Conservation (phyloP, 176 grass and related monocot genomes). For the Phoenix dactylifera region DNA sequence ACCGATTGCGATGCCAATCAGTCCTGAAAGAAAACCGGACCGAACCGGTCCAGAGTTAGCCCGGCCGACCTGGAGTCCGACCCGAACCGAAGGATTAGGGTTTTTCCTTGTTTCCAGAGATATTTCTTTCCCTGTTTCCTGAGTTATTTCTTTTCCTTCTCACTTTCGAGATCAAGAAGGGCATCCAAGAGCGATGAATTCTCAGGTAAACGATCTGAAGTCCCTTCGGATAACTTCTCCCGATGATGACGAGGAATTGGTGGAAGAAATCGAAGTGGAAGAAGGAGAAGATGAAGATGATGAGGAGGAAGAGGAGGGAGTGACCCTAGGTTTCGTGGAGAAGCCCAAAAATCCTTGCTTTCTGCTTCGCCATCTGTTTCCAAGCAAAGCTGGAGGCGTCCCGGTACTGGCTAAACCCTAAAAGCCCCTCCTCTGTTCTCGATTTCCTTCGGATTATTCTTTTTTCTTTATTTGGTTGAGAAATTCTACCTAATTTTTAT, state of each 20-base stretch:
- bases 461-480: not conserved
- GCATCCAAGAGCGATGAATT: not conserved
- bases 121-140: no score
- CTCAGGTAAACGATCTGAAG: not conserved
- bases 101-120: no score
- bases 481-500: not conserved
- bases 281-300: constrained; percentile 36
- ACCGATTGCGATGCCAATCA: no score
- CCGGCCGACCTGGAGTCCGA: no score
- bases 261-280: constrained; percentile 7
- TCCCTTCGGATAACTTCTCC: not conserved
- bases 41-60: no score
- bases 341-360: constrained; percentile 40
- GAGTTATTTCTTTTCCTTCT: no score
- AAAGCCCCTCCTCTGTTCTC: not conserved
- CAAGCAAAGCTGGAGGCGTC: constrained; percentile 68
- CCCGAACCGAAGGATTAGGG: no score
- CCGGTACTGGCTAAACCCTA: constrained; percentile 22
- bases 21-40: no score
- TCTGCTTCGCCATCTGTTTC: constrained; percentile 71
- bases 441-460: not conserved
- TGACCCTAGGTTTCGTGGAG: constrained; percentile 51
- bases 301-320: constrained; percentile 32
- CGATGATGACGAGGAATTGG: constrained; percentile 3
- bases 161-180: no score